Percentiles rank a stretch among this genome's conserved stretches.
phyloP scores from a whole-genome alignment of 2,329 filamentous ascomycete species.

The Penicillium paneum region DNA sequence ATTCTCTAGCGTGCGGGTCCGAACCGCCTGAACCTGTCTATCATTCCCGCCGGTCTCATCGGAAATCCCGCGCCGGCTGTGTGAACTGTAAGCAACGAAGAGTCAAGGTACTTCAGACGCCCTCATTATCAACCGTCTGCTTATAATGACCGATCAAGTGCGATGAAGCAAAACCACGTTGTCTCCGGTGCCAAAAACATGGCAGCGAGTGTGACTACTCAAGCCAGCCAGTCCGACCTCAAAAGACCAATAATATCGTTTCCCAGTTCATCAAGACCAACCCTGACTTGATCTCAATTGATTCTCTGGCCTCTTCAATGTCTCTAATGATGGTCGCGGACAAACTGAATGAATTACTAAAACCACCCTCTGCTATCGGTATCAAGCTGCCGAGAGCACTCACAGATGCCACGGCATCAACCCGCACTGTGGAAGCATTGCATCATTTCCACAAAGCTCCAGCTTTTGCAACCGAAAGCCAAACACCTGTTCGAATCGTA shows the following conservation, averaged over 20 bases:
- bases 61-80: conserved; percentile 36
- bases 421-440: conserved; percentile 22
- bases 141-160: conserved; percentile 23
- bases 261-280: conserved; percentile 14
- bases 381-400: neutral
- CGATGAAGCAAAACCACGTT: conserved; percentile 35
- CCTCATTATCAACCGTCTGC: neutral
- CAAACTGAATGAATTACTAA: conserved; percentile 27
- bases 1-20: neutral
- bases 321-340: conserved; percentile 20
- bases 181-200: conserved; percentile 31
- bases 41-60: conserved; percentile 33
- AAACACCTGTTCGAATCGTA: conserved; percentile 16
- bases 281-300: conserved; percentile 11
- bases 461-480: conserved; percentile 13
- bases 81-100: conserved; percentile 34
- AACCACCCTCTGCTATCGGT: neutral
- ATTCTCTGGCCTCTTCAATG: conserved; percentile 20
- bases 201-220: conserved; percentile 32
- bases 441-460: conserved; percentile 29
- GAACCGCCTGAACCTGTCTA: conserved; percentile 17
- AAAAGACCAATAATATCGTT: conserved; percentile 10
- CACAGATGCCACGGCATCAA: neutral
- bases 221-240: neutral
- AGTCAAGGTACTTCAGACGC: conserved; percentile 31